Conservation (phyloP, 2,329 filamentous ascomycete species). For the Zymoseptoria ardabiliae region DNA sequence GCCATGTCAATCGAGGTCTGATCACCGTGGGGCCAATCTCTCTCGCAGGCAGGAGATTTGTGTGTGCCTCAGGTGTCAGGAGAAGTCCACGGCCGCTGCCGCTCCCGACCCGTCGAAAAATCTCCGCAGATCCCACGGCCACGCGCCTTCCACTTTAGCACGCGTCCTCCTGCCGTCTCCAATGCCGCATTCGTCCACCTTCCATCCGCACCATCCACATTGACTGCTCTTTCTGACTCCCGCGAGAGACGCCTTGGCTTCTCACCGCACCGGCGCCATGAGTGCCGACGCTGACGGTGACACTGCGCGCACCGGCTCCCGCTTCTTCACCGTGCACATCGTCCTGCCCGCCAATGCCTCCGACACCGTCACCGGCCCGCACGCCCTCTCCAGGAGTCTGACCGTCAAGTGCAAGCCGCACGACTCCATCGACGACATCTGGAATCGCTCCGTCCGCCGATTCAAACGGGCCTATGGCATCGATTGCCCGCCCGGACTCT, state of each 20-base stretch:
- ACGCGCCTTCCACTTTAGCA: not conserved
- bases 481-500: slow-evolving; percentile 1
- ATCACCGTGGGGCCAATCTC: not conserved
- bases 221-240: not conserved
- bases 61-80: not conserved
- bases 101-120: not conserved
- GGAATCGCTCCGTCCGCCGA: slow-evolving; percentile 1
- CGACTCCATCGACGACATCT: not conserved
- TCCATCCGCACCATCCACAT: not conserved
- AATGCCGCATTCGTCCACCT: not conserved
- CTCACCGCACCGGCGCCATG: not conserved
- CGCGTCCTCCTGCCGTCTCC: not conserved
- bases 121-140: not conserved
- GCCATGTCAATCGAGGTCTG: not conserved
- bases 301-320: not conserved
- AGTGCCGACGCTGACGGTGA: not conserved
- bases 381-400: not conserved
- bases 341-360: not conserved
- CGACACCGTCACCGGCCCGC: not conserved
- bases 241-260: not conserved
- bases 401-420: slow-evolving; percentile 1
- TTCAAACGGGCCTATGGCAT: not conserved
- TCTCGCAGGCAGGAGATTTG: not conserved
- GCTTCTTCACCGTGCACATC: slow-evolving; percentile 4
- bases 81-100: too few relatives aligned